Conservation (phyloP, 2,329 filamentous ascomycete genomes). For the Emergomyces orientalis region DNA sequence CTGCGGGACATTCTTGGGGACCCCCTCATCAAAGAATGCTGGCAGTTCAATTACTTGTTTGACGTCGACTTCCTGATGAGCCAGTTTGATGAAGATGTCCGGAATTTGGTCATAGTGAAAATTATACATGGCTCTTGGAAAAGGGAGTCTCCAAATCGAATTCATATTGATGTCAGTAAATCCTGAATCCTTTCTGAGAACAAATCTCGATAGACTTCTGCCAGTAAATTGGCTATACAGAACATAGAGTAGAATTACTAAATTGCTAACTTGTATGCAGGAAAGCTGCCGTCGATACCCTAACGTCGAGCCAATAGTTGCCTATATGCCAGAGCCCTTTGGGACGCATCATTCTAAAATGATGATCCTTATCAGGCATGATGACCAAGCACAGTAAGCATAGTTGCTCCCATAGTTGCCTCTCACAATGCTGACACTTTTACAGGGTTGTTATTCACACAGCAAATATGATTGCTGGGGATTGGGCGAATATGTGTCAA, state of each 20-base stretch:
- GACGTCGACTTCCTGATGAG: slow-evolving; percentile 52
- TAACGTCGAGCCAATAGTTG: slow-evolving; percentile 62
- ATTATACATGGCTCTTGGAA: slow-evolving; percentile 60
- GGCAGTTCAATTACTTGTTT: slow-evolving; percentile 49
- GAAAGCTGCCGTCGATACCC: slow-evolving; percentile 50
- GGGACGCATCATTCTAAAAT: slow-evolving; percentile 84
- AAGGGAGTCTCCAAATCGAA: slow-evolving; percentile 52
- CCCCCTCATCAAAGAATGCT: slow-evolving; percentile 57
- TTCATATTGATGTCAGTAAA: slow-evolving; percentile 47
- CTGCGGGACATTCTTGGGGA: slow-evolving; percentile 62
- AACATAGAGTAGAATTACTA: not conserved
- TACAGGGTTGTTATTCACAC: slow-evolving; percentile 66
- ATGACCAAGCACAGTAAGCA: slow-evolving; percentile 57
- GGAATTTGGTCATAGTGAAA: slow-evolving; percentile 45
- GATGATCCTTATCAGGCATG: slow-evolving; percentile 71
- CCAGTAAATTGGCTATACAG: not conserved
- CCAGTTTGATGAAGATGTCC: slow-evolving; percentile 50
- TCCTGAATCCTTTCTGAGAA: not conserved
- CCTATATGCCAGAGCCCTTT: slow-evolving; percentile 73
- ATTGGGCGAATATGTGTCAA: slow-evolving; percentile 85
- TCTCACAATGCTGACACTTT: slow-evolving; percentile 8
- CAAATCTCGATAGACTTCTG: not conserved
- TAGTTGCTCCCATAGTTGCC: not conserved
- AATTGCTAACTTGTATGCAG: slow-evolving; percentile 32
- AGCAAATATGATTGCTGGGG: slow-evolving; percentile 79